Evolutionary conservation across 371 early-diverging fungal species (phyloP).

Genomic region (Furculomyces boomerangus): DNA sequence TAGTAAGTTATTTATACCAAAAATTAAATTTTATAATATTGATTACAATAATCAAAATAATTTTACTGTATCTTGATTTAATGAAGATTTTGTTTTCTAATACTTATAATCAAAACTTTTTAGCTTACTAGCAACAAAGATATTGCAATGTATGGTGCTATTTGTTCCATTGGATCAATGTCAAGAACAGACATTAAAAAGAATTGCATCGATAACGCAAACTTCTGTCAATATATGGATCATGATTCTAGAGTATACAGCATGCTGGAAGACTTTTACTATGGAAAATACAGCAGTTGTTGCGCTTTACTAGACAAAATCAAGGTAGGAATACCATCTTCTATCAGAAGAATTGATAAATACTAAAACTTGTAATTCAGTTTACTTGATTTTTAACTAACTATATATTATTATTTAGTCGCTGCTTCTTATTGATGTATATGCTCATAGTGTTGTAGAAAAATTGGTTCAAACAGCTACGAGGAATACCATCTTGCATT

Average conservation of each 20-base stretch:
- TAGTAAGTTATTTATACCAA: neutral
- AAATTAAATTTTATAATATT: neutral
- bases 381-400: too few relatives aligned
- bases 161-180: constrained; percentile 14
- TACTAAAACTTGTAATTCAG: neutral
- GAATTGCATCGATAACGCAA: constrained; percentile 6
- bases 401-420: too few relatives aligned
- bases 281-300: constrained; percentile 10
- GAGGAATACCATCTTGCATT: constrained; percentile 15
- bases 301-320: constrained; percentile 2
- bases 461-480: constrained; percentile 3
- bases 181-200: constrained; percentile 10
- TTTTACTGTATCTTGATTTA: neutral
- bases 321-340: neutral
- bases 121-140: constrained; percentile 1
- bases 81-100: neutral
- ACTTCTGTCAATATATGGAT: constrained; percentile 16
- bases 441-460: constrained; percentile 6
- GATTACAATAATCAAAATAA: neutral
- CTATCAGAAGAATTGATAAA: neutral
- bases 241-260: constrained; percentile 13
- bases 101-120: neutral
- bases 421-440: constrained; percentile 10
- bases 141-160: constrained; percentile 24
- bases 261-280: constrained; percentile 11